Conservation (phyloP, 306 rosid species). For the Lupinus albus region DNA sequence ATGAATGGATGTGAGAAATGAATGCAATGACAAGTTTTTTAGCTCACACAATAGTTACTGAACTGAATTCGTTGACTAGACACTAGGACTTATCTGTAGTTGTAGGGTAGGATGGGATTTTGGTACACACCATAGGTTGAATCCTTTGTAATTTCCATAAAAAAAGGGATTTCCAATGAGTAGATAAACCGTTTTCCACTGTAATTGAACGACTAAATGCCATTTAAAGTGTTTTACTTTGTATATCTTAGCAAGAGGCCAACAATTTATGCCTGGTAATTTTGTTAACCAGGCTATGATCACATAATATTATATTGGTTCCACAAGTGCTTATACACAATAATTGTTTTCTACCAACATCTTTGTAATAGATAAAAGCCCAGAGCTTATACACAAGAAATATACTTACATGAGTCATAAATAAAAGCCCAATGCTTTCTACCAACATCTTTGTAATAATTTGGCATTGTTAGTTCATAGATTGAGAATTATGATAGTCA, state of each 20-base stretch:
- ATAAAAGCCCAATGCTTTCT: constrained; percentile 4
- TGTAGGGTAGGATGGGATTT: not conserved
- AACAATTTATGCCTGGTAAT: constrained; percentile 15
- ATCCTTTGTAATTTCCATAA: not conserved
- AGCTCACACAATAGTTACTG: constrained; percentile 1
- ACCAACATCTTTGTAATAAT: constrained; percentile 15
- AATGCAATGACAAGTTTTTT: not conserved
- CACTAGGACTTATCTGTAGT: constrained; percentile 12
- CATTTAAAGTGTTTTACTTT: constrained; percentile 7
- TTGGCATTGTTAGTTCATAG: constrained; percentile 18
- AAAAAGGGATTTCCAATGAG: constrained; percentile 4
- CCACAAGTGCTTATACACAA: constrained; percentile 26
- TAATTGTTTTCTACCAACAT: no score
- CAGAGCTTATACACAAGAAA: constrained; percentile 26
- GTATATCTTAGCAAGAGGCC: constrained; percentile 20
- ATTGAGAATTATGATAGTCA: constrained; percentile 25
- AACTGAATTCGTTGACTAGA: not conserved
- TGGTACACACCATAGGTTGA: not conserved
- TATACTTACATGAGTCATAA: constrained; percentile 24
- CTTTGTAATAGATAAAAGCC: no score
- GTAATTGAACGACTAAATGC: constrained; percentile 23
- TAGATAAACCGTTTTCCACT: constrained; percentile 8
- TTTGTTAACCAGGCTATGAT: constrained; percentile 16
- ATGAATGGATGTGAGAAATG: constrained; percentile 22
- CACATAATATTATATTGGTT: constrained; percentile 31